phyloP scores from a whole-genome alignment of 78 protist genomes.

The Bigelowiella natans region DNA sequence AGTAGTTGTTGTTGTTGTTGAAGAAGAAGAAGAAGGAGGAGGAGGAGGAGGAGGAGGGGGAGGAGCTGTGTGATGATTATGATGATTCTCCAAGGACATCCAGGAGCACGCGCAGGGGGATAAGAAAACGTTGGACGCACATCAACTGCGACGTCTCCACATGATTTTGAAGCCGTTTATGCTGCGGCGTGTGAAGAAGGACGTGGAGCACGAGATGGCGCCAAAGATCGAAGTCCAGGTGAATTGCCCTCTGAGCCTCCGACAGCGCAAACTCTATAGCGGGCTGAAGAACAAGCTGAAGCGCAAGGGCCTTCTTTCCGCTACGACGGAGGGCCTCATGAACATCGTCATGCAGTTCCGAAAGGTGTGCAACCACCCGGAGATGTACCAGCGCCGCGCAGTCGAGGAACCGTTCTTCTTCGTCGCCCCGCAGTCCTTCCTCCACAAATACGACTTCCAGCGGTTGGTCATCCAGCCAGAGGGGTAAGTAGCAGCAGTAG shows the following conservation, averaged over 20 bases:
- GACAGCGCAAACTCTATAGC: constrained; percentile 62
- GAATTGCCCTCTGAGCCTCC: constrained; percentile 50
- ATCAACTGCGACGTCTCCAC: constrained; percentile 54
- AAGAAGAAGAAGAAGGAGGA: too few species aligned
- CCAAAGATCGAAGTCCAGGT: constrained; percentile 52
- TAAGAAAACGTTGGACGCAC: not conserved
- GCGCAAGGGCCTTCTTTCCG: not conserved
- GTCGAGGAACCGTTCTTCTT: not conserved
- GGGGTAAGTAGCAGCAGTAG: too few species aligned
- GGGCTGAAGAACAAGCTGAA: not conserved
- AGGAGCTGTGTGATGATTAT: constrained; percentile 29
- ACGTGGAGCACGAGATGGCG: constrained; percentile 77
- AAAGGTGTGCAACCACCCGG: constrained; percentile 11
- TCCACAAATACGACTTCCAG: not conserved
- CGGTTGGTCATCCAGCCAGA: not conserved
- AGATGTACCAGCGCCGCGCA: not conserved
- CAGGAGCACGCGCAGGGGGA: not conserved
- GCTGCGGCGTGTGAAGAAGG: constrained; percentile 79
- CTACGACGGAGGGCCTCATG: not conserved
- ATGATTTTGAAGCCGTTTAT: constrained; percentile 85
- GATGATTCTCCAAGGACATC: constrained; percentile 5
- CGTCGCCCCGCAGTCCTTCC: not conserved
- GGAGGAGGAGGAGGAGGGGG: constrained; percentile 26
- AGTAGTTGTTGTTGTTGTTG: too few species aligned
- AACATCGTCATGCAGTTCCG: constrained; percentile 7